Conservation (phyloP, 129 eudicot species). For the Sambucus nigra region DNA sequence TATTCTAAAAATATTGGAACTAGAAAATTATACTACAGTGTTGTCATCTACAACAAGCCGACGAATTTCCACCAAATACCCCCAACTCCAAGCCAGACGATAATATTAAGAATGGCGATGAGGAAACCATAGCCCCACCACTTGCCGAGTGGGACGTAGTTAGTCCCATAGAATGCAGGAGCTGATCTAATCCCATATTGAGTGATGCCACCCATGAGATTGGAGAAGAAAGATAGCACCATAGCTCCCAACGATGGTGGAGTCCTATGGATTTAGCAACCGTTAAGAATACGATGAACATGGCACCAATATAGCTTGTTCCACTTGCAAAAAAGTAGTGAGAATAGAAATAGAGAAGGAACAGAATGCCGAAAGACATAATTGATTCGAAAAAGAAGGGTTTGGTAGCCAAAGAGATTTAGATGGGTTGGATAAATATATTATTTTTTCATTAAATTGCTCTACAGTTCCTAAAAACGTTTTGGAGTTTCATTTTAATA, state of each 20-base stretch:
- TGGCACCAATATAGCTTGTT: constrained; percentile 97
- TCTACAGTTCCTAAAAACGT: too few relatives aligned
- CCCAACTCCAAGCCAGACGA: constrained; percentile 98
- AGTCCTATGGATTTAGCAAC: constrained; percentile 96
- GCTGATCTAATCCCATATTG: constrained; percentile 98
- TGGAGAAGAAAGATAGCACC: constrained; percentile 84
- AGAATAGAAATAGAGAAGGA: constrained; percentile 87
- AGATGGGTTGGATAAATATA: too few relatives aligned
- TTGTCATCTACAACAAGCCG: constrained; percentile 62
- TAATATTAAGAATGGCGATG: constrained; percentile 66
- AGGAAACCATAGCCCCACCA: constrained; percentile 99
- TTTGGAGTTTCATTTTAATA: too few relatives aligned
- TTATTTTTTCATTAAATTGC: too few relatives aligned
- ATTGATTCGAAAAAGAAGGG: too few relatives aligned
- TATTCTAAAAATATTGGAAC: not conserved
- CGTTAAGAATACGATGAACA: constrained; percentile 89
- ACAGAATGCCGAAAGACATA: constrained; percentile 88
- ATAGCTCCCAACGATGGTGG: constrained; percentile 75
- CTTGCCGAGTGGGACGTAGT: constrained; percentile 76
- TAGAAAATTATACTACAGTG: too few relatives aligned
- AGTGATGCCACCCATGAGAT: constrained; percentile 96
- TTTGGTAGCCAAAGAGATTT: too few relatives aligned
- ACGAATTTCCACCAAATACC: constrained; percentile 98
- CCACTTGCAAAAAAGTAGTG: constrained; percentile 99
- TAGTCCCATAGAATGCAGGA: constrained; percentile 91